Percentiles rank a stretch among this genome's conserved stretches.
These are phyloP conservation scores for Closterium sp. DNA, from an alignment of 139 green algal genomes.

Conservation along the genomic window DNA sequence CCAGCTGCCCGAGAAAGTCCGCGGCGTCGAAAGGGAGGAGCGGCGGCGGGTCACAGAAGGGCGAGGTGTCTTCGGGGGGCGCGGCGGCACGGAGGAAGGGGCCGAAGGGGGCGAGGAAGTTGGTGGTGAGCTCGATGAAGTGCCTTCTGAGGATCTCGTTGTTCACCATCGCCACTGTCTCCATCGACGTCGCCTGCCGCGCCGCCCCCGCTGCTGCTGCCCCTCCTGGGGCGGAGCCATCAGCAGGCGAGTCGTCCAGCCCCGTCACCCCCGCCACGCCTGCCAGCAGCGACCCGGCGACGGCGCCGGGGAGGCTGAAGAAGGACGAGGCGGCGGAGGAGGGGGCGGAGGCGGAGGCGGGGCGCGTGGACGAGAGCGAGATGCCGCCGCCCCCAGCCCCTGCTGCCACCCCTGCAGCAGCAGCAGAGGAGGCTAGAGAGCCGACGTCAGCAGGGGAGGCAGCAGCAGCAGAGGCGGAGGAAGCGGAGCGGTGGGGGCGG, in stretches of 20 bases:
- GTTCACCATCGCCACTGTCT: slow-evolving; percentile 64
- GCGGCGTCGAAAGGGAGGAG: slow-evolving; percentile 56
- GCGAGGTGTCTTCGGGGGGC: slow-evolving; percentile 49
- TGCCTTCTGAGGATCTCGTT: slow-evolving; percentile 66
- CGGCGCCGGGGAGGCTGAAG: no score
- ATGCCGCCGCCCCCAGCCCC: background rate
- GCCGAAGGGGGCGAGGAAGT: slow-evolving; percentile 73
- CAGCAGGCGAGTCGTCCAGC: no score
- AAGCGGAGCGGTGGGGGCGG: no score
- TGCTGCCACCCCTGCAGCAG: no score
- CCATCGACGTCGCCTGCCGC: slow-evolving; percentile 3
- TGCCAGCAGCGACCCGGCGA: no score
- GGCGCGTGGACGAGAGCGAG: background rate
- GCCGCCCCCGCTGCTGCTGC: background rate
- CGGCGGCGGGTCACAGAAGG: slow-evolving; percentile 43
- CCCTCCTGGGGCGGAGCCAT: no score
- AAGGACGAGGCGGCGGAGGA: no score
- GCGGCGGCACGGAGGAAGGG: slow-evolving; percentile 62
- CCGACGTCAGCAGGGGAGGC: background rate
- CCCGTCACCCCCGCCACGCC: no score
- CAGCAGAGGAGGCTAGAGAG: background rate
- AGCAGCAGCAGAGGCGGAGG: no score
- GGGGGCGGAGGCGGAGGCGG: no score
- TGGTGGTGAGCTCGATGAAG: slow-evolving; percentile 75
- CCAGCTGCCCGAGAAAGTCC: slow-evolving; percentile 50